Conservation (phyloP, 2,329 filamentous ascomycete genomes). For the Venturia nashicola region DNA sequence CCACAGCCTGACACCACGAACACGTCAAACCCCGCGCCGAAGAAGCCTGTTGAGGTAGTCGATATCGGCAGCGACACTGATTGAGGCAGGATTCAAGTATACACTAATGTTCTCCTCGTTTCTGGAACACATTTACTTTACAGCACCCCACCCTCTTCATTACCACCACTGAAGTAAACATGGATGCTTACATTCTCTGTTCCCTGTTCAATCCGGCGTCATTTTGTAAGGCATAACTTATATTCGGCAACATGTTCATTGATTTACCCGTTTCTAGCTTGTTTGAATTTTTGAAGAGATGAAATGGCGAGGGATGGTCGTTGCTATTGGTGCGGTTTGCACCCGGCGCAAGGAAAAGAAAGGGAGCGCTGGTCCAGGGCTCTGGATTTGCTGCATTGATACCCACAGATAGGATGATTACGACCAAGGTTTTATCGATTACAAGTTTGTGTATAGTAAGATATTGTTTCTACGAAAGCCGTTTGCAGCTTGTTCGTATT, state of each 20-base stretch:
- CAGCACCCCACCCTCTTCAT: background rate
- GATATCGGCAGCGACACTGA: constrained; percentile 1
- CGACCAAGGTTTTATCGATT: background rate
- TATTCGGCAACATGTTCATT: background rate
- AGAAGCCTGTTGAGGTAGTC: background rate
- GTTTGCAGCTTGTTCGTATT: background rate
- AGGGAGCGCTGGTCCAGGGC: background rate
- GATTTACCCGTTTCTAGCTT: background rate
- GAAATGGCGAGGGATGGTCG: background rate
- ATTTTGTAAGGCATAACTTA: background rate
- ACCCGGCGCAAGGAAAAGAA: background rate
- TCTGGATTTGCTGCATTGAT: background rate
- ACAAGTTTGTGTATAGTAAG: background rate
- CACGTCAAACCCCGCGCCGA: background rate
- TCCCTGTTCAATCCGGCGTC: background rate
- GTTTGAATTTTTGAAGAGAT: background rate
- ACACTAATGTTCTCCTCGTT: background rate
- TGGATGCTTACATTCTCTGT: background rate
- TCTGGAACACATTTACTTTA: background rate
- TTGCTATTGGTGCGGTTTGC: background rate
- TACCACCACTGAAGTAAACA: background rate
- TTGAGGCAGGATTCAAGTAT: background rate
- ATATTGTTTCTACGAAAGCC: background rate
- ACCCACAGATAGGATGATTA: background rate
- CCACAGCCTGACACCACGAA: background rate